These are phyloP conservation scores for Emmonsia crescens DNA, from an alignment of 2,329 filamentous ascomycete genomes.

Conservation along the genomic window DNA sequence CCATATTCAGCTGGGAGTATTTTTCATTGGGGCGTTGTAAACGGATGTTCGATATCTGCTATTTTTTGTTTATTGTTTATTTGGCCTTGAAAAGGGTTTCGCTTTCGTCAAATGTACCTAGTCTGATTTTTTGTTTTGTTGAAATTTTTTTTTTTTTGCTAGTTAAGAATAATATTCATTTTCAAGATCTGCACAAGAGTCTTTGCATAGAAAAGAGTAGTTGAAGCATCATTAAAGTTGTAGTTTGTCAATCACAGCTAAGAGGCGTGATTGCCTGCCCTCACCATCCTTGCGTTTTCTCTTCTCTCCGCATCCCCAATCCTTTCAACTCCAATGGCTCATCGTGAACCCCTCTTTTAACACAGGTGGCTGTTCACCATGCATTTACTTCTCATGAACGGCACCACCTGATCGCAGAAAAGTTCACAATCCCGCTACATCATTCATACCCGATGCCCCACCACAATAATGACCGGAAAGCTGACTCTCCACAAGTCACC, in stretches of 20 bases:
- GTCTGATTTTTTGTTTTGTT: background rate
- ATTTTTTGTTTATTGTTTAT: conserved; percentile 20
- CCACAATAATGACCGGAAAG: conserved; percentile 18
- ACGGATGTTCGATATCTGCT: conserved; percentile 18
- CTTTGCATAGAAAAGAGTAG: background rate
- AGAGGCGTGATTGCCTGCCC: background rate
- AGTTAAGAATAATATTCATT: background rate
- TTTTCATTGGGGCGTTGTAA: conserved; percentile 31
- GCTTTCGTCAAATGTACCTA: conserved; percentile 9
- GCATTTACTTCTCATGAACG: background rate
- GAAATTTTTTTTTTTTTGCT: background rate
- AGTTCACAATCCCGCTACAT: background rate
- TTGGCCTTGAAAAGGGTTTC: conserved; percentile 25
- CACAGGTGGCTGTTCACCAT: background rate
- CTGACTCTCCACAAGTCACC: conserved; percentile 21
- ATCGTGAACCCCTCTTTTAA: background rate
- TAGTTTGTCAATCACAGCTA: background rate
- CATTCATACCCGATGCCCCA: background rate
- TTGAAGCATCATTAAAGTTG: background rate
- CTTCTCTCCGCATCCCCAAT: background rate
- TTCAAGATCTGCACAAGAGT: background rate
- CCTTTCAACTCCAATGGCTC: background rate
- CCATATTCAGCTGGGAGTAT: conserved; percentile 11
- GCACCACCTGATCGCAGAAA: background rate
- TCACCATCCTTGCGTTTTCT: background rate